Percentiles rank a stretch among this genome's conserved stretches.
These are phyloP conservation scores for Tricholoma sp. DNA, from an alignment of 768 basidiomycete species.

Conservation along the genomic window DNA sequence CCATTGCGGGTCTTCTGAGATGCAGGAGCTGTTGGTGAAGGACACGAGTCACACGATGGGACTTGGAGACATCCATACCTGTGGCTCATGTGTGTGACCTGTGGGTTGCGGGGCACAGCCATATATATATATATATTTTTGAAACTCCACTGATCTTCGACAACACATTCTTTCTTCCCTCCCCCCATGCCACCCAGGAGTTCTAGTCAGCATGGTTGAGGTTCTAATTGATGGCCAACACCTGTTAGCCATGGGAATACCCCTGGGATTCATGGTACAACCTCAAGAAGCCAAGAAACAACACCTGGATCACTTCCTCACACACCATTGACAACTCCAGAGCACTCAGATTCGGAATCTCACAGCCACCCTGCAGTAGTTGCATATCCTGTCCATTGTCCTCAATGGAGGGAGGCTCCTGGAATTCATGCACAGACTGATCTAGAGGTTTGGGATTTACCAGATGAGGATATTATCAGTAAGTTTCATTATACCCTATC, in stretches of 20 bases:
- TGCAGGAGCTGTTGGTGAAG: not conserved
- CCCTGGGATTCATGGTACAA: not conserved
- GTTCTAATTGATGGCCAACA: not conserved
- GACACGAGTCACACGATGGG: not conserved
- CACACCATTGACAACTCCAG: not conserved
- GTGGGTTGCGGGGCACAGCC: not conserved
- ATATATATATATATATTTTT: not conserved
- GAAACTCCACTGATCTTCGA: not conserved
- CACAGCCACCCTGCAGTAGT: not conserved
- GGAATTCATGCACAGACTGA: no score
- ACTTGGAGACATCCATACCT: not conserved
- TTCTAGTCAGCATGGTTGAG: not conserved
- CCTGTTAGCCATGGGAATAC: not conserved
- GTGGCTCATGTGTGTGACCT: not conserved
- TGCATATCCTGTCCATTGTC: not conserved
- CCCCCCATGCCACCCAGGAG: not conserved
- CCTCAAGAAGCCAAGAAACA: not conserved
- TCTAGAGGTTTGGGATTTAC: no score
- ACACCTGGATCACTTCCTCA: not conserved
- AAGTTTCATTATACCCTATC: not conserved
- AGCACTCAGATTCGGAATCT: not conserved
- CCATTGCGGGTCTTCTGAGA: no score
- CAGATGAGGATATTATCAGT: not conserved
- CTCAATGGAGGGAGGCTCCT: not conserved
- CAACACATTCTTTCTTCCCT: not conserved